Percentiles rank a stretch among this genome's conserved stretches.
phyloP scores from a whole-genome alignment of 495 filamentous ascomycete genomes.

The Aspergillus panamensis region DNA sequence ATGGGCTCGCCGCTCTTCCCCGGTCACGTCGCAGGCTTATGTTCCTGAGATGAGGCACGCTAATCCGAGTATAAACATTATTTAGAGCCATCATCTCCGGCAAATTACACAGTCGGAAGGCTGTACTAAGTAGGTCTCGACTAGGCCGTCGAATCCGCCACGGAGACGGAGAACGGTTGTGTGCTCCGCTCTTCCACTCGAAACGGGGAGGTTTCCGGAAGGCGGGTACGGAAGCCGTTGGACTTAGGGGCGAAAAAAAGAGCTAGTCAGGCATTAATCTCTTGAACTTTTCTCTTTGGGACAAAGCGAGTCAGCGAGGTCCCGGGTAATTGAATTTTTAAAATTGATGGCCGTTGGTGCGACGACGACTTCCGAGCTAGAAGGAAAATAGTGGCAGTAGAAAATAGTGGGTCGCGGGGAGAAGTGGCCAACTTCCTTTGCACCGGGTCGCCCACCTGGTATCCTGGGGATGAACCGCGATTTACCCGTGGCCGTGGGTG shows the following conservation, averaged over 20 bases:
- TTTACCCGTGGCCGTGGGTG: constrained; percentile 3
- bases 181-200: not conserved
- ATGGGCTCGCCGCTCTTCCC: not conserved
- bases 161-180: constrained; percentile 9
- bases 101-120: not conserved
- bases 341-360: not conserved
- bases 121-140: not conserved
- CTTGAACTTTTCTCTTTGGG: not conserved
- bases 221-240: constrained; percentile 9
- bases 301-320: not conserved
- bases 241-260: constrained; percentile 8
- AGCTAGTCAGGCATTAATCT: not conserved
- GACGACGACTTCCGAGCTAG: not conserved
- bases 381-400: not conserved
- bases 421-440: not conserved
- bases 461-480: not conserved
- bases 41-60: not conserved
- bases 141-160: not conserved
- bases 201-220: constrained; percentile 4
- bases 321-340: not conserved
- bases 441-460: constrained; percentile 7
- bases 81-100: not conserved
- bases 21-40: not conserved
- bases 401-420: constrained; percentile 14
- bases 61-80: not conserved